Base-by-base conservation (phyloP, 1,139 yeast genomes). In the Diutina scorzettiae region DNA sequence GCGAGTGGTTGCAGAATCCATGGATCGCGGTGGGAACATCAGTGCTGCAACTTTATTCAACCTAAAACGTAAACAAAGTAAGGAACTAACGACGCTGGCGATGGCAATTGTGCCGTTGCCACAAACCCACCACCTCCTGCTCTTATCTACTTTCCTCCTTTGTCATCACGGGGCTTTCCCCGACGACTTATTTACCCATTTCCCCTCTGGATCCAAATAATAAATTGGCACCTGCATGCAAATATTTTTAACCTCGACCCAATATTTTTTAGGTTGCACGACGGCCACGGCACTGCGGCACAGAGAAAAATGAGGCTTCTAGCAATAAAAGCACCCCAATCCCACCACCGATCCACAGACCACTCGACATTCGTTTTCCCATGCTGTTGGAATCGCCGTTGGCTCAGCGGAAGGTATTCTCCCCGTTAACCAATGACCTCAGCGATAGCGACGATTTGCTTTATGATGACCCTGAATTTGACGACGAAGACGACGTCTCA, bases 111-210 rank as follows among this genome's bases (percentile, higher is more conserved):
- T n/a, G n/a, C n/a, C n/a, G n/a, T n/a, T n/a, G n/a, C n/a, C n/a
- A n/a, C n/a, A n/a, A n/a, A n/a, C n/a, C n/a, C n/a, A n/a, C n/a
- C n/a, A n/a, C n/a, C n/a, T n/a, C n/a, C n/a, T n/a, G n/a, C n/a
- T n/a, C n/a, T n/a, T n/a, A n/a, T n/a, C n/a, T n/a, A n/a, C n/a
- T n/a, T n/a, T n/a, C n/a, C n/a, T n/a, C n/a, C n/a, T n/a, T n/a
- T n/a, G n/a, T n/a, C n/a, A n/a, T n/a, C n/a, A n/a, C n/a, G n/a
- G n/a, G n/a, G n/a, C n/a, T n/a, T n/a, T n/a, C n/a, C n/a, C n/a
- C n/a, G n/a, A n/a, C n/a, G n/a, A n/a, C n/a, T 24, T 32, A 32
- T 32, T 32, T 32, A 32, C 37, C 37, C 24, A 32, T 32, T 32
- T 32, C 37, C 37, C 37, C 21, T 32, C 20, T 6, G 14, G 37